These are phyloP conservation scores for Corrigiola litoralis DNA, from an alignment of 179 eudicot species.

Conservation along the genomic window DNA sequence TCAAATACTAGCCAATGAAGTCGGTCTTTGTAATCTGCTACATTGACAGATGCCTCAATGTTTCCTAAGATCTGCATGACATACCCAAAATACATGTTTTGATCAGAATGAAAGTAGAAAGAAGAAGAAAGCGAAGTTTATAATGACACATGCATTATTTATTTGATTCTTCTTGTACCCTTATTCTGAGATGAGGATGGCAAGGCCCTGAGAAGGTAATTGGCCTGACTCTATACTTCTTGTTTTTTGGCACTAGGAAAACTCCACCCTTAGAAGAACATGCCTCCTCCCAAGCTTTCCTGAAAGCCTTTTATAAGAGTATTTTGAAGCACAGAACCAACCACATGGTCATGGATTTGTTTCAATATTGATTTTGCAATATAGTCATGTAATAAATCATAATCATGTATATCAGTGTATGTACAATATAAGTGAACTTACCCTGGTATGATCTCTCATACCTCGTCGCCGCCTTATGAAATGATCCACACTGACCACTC, in stretches of 20 bases:
- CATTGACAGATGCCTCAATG: conserved; percentile 41
- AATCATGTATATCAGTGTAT: too few species aligned
- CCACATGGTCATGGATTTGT: too few species aligned
- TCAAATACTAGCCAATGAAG: conserved; percentile 50
- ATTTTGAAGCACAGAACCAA: too few species aligned
- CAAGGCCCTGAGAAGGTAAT: conserved; percentile 56
- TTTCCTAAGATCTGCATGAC: conserved; percentile 50
- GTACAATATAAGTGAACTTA: background rate
- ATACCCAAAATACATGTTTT: background rate
- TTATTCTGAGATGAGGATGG: conserved; percentile 28
- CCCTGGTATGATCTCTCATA: background rate
- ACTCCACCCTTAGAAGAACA: conserved; percentile 33
- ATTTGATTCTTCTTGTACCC: conserved; percentile 16
- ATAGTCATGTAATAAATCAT: background rate
- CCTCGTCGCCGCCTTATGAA: background rate
- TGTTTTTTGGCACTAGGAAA: conserved; percentile 47
- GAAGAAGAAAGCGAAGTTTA: background rate
- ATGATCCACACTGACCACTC: background rate
- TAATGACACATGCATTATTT: background rate
- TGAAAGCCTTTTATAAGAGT: conserved; percentile 48
- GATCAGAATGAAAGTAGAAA: background rate
- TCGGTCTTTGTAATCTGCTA: conserved; percentile 35
- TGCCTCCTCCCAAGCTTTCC: conserved; percentile 47
- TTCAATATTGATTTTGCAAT: too few species aligned
- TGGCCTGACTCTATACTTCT: conserved; percentile 46